Evolutionary conservation across 2,329 filamentous ascomycete species (phyloP).

Genomic region (Diaporthe capsici): DNA sequence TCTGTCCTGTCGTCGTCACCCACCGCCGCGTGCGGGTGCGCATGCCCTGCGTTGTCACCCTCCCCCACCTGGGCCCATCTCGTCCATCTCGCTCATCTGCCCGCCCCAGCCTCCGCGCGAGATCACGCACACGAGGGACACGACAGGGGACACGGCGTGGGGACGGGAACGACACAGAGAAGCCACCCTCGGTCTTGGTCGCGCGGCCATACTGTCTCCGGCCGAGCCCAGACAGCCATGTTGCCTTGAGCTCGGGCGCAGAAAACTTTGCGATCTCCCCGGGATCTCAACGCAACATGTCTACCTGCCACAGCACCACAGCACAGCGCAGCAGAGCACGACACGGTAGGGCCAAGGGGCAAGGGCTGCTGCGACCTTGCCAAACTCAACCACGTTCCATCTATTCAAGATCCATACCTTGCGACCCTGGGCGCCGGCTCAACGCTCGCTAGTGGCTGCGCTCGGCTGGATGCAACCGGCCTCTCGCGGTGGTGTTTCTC

Average conservation of each 20-base stretch:
- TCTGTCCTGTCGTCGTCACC: slow-evolving; percentile 27
- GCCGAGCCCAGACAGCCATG: slow-evolving; percentile 26
- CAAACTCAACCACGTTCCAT: slow-evolving; percentile 26
- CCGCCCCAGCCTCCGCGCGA: slow-evolving; percentile 15
- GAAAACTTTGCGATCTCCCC: slow-evolving; percentile 12
- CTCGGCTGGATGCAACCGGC: slow-evolving; percentile 5
- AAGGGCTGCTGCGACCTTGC: slow-evolving; percentile 12
- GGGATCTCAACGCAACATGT: slow-evolving; percentile 7
- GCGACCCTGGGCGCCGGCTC: slow-evolving; percentile 9
- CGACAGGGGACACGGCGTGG: slow-evolving; percentile 2
- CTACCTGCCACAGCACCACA: slow-evolving; percentile 11
- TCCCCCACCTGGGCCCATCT: slow-evolving; percentile 26
- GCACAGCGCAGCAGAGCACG: neutral
- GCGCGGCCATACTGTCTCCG: slow-evolving; percentile 28
- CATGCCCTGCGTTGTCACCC: slow-evolving; percentile 8
- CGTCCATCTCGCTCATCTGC: neutral
- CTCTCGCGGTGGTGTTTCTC: slow-evolving; percentile 11
- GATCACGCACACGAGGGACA: slow-evolving; percentile 10
- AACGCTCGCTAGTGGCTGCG: slow-evolving; percentile 13
- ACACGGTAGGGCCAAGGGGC: slow-evolving; percentile 11
- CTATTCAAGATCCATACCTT: slow-evolving; percentile 8
- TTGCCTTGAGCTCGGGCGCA: slow-evolving; percentile 15
- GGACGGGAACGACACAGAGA: neutral
- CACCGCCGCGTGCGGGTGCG: neutral
- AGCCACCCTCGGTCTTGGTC: neutral